Conservation (phyloP, 1,139 yeast genomes). For the Blastobotrys petasosporus region DNA sequence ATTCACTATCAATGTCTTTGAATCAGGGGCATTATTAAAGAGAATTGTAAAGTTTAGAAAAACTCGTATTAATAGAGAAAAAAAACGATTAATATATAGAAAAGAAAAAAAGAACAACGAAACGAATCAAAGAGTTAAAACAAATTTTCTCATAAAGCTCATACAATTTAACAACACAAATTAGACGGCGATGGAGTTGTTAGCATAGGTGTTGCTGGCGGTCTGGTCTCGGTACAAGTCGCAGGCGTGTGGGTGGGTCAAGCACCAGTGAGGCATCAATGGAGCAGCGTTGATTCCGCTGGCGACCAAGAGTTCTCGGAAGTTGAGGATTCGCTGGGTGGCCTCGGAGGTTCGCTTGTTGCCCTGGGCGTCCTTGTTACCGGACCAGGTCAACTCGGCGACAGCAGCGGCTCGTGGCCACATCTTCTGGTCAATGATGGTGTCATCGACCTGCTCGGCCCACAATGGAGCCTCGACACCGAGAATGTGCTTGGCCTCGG, state of each 20-base stretch:
- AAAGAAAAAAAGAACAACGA: neutral
- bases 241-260: constrained; percentile 41
- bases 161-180: neutral
- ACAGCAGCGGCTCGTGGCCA: constrained; percentile 49
- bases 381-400: constrained; percentile 46
- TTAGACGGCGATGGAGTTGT: constrained; percentile 3
- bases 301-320: constrained; percentile 41
- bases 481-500: constrained; percentile 35
- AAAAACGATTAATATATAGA: neutral
- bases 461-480: constrained; percentile 47
- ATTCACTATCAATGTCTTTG: too few species aligned
- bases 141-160: neutral
- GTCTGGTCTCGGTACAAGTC: constrained; percentile 19
- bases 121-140: neutral
- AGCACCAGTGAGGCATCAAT: constrained; percentile 41
- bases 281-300: constrained; percentile 39
- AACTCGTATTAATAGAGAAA: neutral
- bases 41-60: neutral
- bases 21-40: too few species aligned
- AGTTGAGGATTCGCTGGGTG: constrained; percentile 41
- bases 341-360: constrained; percentile 34
- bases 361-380: constrained; percentile 37
- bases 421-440: constrained; percentile 37
- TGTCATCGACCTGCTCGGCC: constrained; percentile 43
- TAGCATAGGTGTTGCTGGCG: constrained; percentile 1